Base-by-base conservation (phyloP, 2,329 filamentous ascomycete genomes). In the Cladosporium sp. region DNA sequence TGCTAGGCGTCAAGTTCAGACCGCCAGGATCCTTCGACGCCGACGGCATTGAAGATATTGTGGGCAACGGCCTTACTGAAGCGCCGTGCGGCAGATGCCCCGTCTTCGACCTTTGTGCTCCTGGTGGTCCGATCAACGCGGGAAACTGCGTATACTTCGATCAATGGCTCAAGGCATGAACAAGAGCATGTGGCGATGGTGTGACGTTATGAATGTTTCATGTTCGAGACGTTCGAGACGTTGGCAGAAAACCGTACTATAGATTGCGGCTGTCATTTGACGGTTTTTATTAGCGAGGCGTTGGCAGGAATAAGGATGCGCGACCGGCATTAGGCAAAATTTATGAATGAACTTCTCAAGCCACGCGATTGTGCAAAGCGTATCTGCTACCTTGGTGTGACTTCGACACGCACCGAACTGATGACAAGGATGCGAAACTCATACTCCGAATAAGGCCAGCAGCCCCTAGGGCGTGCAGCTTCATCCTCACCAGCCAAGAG, bases 81-180 rank as follows among this genome's bases (percentile, higher is more conserved):
- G 87, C 88, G 2, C 94, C 94, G 1, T 99, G 94, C 73, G 92
- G 93, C 1, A 82, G 86, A 58, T 99, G 94, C 73, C 94, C 94
- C 0, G 93, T 97, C 2, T 96, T 96, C 72, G 88, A 94, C 59
- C 81, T 97, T 1, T 99, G 94, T 72, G 88, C 90, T 64, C 90
- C 96, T 61, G 92, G 91, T 6, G 93, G 93, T 0, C 90, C 92
- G 0, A 91, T 99, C 20, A 95, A 88, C 68, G 90, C 93, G 0
- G 88, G 86, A 64, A 96, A 88, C 52, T 99, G 94, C 74, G 88
- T 91, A 56, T 99, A 99, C 71, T 97, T 96, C 70, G 84, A 89
- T 63, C 84, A 87, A 55, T 99, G 94, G 94, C 75, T 97, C 47
- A 82, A 68, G 55, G 63, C 62, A 12, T 65, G 52, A 64, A 17